Evolutionary conservation across 768 basidiomycete genomes (phyloP).

Genomic region (Calocybe gangraenosa): DNA sequence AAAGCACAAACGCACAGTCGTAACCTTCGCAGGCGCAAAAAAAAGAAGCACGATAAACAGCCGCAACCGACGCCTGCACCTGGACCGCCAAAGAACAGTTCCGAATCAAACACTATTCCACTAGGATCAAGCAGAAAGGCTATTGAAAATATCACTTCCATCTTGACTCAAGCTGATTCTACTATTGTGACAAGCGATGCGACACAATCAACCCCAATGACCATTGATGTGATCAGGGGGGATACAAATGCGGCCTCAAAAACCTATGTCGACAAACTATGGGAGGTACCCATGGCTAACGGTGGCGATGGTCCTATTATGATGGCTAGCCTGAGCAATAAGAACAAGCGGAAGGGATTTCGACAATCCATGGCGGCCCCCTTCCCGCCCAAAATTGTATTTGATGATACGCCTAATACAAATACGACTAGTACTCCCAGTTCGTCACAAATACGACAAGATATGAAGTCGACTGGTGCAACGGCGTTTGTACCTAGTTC

Average conservation of each 20-base stretch:
- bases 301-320: conserved; percentile 21
- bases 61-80: conserved; percentile 11
- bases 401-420: conserved; percentile 22
- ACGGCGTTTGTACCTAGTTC: conserved; percentile 6
- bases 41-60: conserved; percentile 23
- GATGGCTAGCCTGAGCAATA: conserved; percentile 62
- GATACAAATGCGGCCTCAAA: conserved; percentile 6
- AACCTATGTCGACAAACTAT: background rate
- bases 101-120: conserved; percentile 42
- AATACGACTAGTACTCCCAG: background rate
- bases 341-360: conserved; percentile 73
- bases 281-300: conserved; percentile 8
- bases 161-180: conserved; percentile 8
- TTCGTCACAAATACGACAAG: background rate
- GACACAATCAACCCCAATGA: background rate
- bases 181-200: conserved; percentile 3
- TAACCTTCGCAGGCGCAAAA: conserved; percentile 11
- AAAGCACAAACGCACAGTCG: conserved; percentile 12
- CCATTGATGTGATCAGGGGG: conserved; percentile 10
- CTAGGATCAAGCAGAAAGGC: conserved; percentile 24
- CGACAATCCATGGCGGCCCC: conserved; percentile 42
- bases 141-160: background rate
- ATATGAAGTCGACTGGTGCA: conserved; percentile 1
- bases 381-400: conserved; percentile 50
- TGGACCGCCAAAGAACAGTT: conserved; percentile 24